phyloP scores from a whole-genome alignment of 768 basidiomycete species.

The Lactifluus piperatus region DNA sequence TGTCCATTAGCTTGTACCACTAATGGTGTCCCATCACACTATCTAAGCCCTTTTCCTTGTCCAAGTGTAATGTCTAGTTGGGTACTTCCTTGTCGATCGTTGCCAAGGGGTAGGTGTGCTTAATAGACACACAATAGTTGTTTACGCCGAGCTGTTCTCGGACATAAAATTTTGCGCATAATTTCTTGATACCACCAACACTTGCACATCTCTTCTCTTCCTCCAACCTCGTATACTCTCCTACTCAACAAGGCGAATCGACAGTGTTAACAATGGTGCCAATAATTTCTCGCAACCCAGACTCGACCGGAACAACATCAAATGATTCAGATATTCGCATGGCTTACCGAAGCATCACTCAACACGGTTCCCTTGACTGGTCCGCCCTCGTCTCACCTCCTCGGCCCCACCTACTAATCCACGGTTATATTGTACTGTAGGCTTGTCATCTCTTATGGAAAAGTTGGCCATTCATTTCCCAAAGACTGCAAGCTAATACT shows the following conservation, averaged over 20 bases:
- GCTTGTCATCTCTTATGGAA: constrained; percentile 15
- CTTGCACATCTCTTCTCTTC: background rate
- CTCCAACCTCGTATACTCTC: background rate
- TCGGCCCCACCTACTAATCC: background rate
- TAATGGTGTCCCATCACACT: background rate
- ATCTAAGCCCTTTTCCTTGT: background rate
- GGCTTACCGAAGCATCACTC: constrained; percentile 12
- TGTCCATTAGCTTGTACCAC: background rate
- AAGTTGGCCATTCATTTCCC: constrained; percentile 1
- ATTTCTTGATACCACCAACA: constrained; percentile 7
- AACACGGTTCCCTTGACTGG: constrained; percentile 16
- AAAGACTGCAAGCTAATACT: background rate
- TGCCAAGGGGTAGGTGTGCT: constrained; percentile 1
- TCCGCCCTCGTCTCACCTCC: background rate
- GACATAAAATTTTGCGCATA: background rate
- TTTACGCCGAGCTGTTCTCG: background rate
- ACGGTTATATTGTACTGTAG: background rate
- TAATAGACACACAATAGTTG: background rate
- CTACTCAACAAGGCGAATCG: background rate
- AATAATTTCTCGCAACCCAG: constrained; percentile 1
- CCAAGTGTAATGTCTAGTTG: background rate
- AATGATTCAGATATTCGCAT: constrained; percentile 12
- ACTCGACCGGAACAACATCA: background rate
- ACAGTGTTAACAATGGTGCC: constrained; percentile 1
- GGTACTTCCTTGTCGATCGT: background rate